These are phyloP conservation scores for Babesia bigemina DNA, from an alignment of 169 alveolate species.

Conservation along the genomic window DNA sequence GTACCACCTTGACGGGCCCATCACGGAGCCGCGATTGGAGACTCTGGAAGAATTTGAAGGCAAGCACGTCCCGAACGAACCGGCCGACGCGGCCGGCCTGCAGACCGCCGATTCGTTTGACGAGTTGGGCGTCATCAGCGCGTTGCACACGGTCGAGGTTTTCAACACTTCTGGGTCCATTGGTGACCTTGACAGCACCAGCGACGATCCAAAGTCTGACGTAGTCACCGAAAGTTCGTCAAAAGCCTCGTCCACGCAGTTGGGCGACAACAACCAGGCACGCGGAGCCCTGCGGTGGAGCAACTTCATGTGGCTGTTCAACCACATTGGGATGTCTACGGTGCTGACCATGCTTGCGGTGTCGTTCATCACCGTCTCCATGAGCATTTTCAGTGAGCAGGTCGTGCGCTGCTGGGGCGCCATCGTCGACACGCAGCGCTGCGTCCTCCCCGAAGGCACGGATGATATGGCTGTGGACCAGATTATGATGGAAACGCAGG, in stretches of 20 bases:
- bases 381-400: constrained; percentile 51
- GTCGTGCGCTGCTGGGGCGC: constrained; percentile 53
- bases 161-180: not conserved
- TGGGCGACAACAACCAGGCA: constrained; percentile 18
- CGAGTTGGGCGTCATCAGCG: too few species aligned
- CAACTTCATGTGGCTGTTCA: constrained; percentile 58
- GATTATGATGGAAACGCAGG: not conserved
- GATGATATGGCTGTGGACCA: not conserved
- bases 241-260: not conserved
- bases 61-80: not conserved
- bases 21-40: not conserved
- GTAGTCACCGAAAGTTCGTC: not conserved
- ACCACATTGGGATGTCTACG: constrained; percentile 43
- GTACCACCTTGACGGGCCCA: constrained; percentile 12
- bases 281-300: constrained; percentile 18
- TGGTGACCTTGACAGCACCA: not conserved
- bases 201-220: not conserved
- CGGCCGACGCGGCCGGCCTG: not conserved
- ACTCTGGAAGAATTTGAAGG: not conserved
- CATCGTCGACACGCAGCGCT: constrained; percentile 4
- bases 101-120: too few species aligned
- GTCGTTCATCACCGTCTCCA: constrained; percentile 33
- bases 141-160: not conserved
- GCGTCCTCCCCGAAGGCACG: not conserved
- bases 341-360: constrained; percentile 20